A percentile compares a stretch with the other conserved stretches of the same genome.
These are phyloP conservation scores for Nicotiana otophora DNA, from an alignment of 257 asterid genomes.

Conservation along the genomic window DNA sequence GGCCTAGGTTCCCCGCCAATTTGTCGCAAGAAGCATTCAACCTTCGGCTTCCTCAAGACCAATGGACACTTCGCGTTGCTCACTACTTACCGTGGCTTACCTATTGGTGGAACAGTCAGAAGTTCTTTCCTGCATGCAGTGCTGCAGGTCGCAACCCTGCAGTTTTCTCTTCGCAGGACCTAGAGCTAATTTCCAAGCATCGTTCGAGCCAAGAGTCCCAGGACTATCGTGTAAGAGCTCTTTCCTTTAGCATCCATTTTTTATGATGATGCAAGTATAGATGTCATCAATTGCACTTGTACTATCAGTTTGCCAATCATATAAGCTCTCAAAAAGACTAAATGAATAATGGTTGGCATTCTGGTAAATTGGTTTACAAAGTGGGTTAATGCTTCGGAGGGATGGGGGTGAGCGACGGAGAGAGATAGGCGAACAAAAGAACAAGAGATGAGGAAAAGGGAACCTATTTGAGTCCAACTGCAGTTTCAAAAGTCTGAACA, in stretches of 20 bases:
- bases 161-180: conserved; percentile 47
- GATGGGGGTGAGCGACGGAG: too few species aligned
- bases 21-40: conserved; percentile 48
- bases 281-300: not conserved
- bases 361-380: too few species aligned
- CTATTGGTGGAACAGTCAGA: conserved; percentile 93
- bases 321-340: not conserved
- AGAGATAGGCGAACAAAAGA: not conserved
- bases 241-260: not conserved
- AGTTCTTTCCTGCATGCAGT: conserved; percentile 44
- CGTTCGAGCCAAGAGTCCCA: not conserved
- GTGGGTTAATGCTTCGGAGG: too few species aligned
- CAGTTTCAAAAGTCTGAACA: not conserved
- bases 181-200: conserved; percentile 36
- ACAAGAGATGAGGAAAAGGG: not conserved
- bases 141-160: conserved; percentile 29
- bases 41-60: conserved; percentile 48
- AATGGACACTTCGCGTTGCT: conserved; percentile 75
- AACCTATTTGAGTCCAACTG: not conserved
- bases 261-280: not conserved
- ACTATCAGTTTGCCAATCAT: not conserved
- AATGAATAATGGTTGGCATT: too few species aligned
- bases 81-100: conserved; percentile 80
- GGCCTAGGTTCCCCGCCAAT: conserved; percentile 76
- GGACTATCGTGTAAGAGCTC: not conserved